Conservation (phyloP, 306 rosid species). For the Pyrus bretschneideri region DNA sequence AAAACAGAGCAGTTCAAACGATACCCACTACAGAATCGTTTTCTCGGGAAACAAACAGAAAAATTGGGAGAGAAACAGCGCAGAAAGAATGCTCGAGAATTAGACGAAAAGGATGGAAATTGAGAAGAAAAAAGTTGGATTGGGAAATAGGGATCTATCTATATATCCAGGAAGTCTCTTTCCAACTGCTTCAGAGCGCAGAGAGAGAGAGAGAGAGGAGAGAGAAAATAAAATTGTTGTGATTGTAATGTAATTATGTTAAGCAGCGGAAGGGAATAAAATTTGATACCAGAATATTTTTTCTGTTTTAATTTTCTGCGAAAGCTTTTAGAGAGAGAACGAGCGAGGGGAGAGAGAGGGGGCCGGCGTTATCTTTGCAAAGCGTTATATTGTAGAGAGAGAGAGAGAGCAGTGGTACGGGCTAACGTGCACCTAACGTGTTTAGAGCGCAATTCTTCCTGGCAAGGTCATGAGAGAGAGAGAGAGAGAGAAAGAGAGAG, state of each 20-base stretch:
- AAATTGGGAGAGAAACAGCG: conserved; percentile 14
- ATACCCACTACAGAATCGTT: background rate
- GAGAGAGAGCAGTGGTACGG: conserved; percentile 14
- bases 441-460: conserved; percentile 32
- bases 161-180: conserved; percentile 8
- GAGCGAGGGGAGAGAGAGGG: conserved; percentile 6
- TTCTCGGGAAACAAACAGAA: conserved; percentile 4
- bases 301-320: background rate
- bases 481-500: too few species aligned
- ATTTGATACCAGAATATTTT: conserved; percentile 5
- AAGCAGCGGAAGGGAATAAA: background rate
- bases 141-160: conserved; percentile 64
- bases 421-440: conserved; percentile 57
- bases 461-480: conserved; percentile 8
- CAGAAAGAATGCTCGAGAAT: conserved; percentile 25
- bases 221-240: background rate
- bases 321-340: conserved; percentile 24
- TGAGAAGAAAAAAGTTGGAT: conserved; percentile 17
- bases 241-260: conserved; percentile 25
- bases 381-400: conserved; percentile 22
- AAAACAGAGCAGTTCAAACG: conserved; percentile 66
- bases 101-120: conserved; percentile 22
- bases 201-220: conserved; percentile 12
- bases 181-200: conserved; percentile 27
- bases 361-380: conserved; percentile 54